Conservation (phyloP, 176 grass and related monocot genomes). For the Juncus effusus region DNA sequence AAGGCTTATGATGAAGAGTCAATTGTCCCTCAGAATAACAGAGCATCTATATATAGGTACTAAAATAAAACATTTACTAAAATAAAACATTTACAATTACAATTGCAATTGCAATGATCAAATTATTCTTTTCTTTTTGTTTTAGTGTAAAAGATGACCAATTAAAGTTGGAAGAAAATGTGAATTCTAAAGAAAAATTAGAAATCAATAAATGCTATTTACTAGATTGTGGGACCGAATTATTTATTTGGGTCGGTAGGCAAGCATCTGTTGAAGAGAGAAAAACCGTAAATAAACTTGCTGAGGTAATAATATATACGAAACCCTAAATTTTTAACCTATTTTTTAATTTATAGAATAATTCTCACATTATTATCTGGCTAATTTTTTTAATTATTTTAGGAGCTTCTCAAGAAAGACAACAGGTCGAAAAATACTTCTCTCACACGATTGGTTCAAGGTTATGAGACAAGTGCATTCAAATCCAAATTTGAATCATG, state of each 20-base stretch:
- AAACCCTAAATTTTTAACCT: conserved; percentile 5
- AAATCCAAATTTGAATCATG: conserved; percentile 92
- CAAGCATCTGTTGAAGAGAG: conserved; percentile 82
- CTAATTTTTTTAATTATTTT: background rate
- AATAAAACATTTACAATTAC: background rate
- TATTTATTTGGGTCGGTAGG: conserved; percentile 88
- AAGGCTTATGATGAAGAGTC: conserved; percentile 61
- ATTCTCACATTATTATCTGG: too few relatives aligned
- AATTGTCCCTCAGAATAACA: conserved; percentile 42
- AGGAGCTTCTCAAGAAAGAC: conserved; percentile 71
- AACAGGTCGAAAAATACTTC: conserved; percentile 60
- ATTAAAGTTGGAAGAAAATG: conserved; percentile 59
- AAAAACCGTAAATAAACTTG: conserved; percentile 68
- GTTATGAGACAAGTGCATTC: conserved; percentile 74
- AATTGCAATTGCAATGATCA: background rate
- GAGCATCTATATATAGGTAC: conserved; percentile 73
- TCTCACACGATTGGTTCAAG: conserved; percentile 86
- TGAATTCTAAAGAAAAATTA: conserved; percentile 68
- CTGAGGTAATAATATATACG: conserved; percentile 50
- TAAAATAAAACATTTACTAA: background rate
- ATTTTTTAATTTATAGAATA: background rate
- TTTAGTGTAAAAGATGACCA: conserved; percentile 65
- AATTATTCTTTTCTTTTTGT: conserved; percentile 14
- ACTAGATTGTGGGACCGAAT: conserved; percentile 82
- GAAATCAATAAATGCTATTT: conserved; percentile 84